Conservation (phyloP, 140 eudicot genomes). For the Oenanthe javanica region DNA sequence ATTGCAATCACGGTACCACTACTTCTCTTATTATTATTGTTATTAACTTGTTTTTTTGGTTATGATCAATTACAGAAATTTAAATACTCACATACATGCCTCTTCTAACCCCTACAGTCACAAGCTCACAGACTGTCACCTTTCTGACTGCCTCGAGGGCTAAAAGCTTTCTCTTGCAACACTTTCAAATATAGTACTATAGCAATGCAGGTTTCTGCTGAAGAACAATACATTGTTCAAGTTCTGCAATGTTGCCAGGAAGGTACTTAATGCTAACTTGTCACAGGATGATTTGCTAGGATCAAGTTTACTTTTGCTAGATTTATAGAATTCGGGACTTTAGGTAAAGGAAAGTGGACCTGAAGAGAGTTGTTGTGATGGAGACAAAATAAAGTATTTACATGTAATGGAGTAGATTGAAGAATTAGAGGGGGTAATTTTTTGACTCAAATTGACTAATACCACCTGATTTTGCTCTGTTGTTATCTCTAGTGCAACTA, state of each 20-base stretch:
- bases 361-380: background rate
- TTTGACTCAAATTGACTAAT: too few relatives aligned
- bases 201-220: background rate
- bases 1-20: background rate
- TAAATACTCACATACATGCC: background rate
- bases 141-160: background rate
- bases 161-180: background rate
- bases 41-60: background rate
- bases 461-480: too few relatives aligned
- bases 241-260: background rate
- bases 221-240: background rate
- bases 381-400: background rate
- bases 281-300: background rate
- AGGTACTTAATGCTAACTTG: background rate
- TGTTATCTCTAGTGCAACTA: too few relatives aligned
- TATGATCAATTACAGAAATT: background rate
- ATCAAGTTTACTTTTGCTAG: background rate
- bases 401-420: background rate
- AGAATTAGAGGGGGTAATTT: background rate
- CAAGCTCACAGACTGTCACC: background rate
- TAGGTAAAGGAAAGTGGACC: background rate
- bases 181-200: background rate
- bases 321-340: too few relatives aligned
- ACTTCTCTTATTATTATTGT: background rate
- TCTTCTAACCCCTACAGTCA: background rate